Evolutionary conservation across 495 filamentous ascomycete species (phyloP).

Genomic region (Hypoxylon fragiforme): DNA sequence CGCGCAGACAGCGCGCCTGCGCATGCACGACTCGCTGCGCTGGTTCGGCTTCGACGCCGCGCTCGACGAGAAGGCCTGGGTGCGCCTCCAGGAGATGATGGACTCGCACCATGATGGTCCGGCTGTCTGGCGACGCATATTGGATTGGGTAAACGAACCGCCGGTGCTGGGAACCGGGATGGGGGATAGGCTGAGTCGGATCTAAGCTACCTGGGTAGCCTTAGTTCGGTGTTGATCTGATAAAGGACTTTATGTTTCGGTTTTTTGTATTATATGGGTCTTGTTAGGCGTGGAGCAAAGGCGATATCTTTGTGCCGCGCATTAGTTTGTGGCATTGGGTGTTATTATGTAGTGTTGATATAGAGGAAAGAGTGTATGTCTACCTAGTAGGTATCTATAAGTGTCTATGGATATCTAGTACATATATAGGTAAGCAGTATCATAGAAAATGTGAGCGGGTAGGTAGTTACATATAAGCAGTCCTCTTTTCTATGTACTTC

Average conservation of each 20-base stretch:
- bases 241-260: background rate
- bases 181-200: slow-evolving; percentile 12
- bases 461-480: no score
- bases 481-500: no score
- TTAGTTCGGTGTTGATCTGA: background rate
- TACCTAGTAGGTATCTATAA: no score
- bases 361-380: no score
- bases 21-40: slow-evolving; percentile 41
- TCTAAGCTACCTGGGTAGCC: no score
- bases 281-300: no score
- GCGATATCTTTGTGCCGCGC: no score
- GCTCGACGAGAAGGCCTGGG: slow-evolving; percentile 30
- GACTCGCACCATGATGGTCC: slow-evolving; percentile 46
- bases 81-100: slow-evolving; percentile 18
- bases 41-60: slow-evolving; percentile 47
- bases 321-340: no score
- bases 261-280: background rate
- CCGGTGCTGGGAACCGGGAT: slow-evolving; percentile 9
- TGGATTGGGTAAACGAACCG: slow-evolving; percentile 47
- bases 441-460: no score
- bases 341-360: no score
- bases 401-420: no score
- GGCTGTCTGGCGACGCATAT: slow-evolving; percentile 47
- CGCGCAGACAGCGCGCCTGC: slow-evolving; percentile 42
- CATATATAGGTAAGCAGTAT: no score